Percentiles rank a stretch among this genome's conserved stretches.
Conservation (phyloP, 208 protist genomes). For the Acanthamoeba sp. region DNA sequence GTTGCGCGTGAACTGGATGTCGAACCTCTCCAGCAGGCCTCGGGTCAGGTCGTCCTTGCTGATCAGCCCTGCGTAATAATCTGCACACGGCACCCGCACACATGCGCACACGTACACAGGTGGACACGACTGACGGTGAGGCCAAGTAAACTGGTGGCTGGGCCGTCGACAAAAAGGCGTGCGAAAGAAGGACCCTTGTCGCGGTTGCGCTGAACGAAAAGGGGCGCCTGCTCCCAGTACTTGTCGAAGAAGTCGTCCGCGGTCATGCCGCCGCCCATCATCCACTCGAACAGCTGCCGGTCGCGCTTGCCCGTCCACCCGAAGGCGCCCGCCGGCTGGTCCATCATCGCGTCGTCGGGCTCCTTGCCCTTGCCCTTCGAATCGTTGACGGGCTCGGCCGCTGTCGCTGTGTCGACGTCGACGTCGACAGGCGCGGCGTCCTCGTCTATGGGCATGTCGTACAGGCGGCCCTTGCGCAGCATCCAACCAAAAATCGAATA, state of each 20-base stretch:
- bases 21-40: slow-evolving; percentile 8
- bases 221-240: slow-evolving; percentile 64
- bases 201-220: slow-evolving; percentile 18
- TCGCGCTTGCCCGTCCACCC: not conserved
- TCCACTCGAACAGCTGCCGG: slow-evolving; percentile 22
- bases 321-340: not conserved
- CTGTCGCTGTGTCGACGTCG: not conserved
- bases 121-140: too few species aligned
- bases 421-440: not conserved
- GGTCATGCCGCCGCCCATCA: slow-evolving; percentile 13
- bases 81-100: not conserved
- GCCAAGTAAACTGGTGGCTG: too few species aligned
- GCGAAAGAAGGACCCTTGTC: not conserved
- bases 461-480: slow-evolving; percentile 35
- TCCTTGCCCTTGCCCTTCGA: not conserved
- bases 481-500: slow-evolving; percentile 22
- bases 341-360: not conserved
- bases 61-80: not conserved
- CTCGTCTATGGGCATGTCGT: slow-evolving; percentile 17
- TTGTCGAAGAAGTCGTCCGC: slow-evolving; percentile 42
- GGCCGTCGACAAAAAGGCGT: too few species aligned
- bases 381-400: too few species aligned
- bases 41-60: slow-evolving; percentile 7
- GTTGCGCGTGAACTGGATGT: slow-evolving; percentile 14
- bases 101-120: too few species aligned